A percentile compares a stretch with the other conserved stretches of the same genome.
Evolutionary conservation across 805 yeast species (phyloP).

Genomic region (Pichia nakasei): DNA sequence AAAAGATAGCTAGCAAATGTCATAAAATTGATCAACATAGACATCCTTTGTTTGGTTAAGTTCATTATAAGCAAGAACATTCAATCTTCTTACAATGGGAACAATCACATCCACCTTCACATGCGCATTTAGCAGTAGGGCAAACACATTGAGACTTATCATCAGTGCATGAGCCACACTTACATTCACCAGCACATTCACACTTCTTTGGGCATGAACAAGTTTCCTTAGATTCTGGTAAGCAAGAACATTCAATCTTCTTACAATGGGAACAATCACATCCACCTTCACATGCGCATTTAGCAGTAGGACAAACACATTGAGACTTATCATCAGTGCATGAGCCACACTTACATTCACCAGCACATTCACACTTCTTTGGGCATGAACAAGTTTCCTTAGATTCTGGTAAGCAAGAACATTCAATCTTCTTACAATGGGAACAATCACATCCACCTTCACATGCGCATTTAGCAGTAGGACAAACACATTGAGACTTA

Average conservation of each 20-base stretch:
- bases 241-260: neutral
- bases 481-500: constrained; percentile 5
- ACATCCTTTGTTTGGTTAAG: no score
- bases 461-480: constrained; percentile 7
- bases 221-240: no score
- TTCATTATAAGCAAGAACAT: no score
- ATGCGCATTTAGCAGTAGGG: constrained; percentile 6
- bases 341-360: constrained; percentile 7
- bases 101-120: constrained; percentile 6
- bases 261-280: constrained; percentile 7
- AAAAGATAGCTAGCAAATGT: no score
- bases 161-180: constrained; percentile 6
- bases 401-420: no score
- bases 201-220: constrained; percentile 9
- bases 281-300: constrained; percentile 4
- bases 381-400: constrained; percentile 10
- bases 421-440: constrained; percentile 1
- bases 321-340: constrained; percentile 3
- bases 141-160: constrained; percentile 5
- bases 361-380: constrained; percentile 8
- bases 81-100: constrained; percentile 1
- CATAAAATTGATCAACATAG: no score
- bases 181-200: constrained; percentile 8
- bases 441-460: constrained; percentile 6
- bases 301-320: constrained; percentile 7